Percentiles rank a stretch among this genome's conserved stretches.
Conservation (phyloP, 2,329 filamentous ascomycete genomes). For the Thermochaetoides dissita region DNA sequence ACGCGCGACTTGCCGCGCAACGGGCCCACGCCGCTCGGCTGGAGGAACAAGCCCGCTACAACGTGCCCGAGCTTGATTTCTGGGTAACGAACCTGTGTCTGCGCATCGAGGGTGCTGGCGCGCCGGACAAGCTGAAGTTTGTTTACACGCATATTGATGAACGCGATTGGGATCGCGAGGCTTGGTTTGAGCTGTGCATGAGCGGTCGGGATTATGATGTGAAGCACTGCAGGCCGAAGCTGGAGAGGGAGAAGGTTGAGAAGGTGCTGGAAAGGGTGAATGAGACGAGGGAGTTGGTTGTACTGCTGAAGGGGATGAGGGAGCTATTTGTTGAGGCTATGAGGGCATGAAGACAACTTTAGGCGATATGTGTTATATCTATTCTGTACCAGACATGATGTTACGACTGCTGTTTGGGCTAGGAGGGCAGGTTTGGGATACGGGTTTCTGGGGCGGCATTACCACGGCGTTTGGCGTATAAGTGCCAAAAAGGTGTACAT, state of each 20-base stretch:
- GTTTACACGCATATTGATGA: conserved; percentile 79
- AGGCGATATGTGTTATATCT: too few relatives aligned
- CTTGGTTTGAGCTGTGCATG: conserved; percentile 84
- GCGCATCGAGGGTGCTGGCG: conserved; percentile 76
- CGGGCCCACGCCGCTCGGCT: conserved; percentile 58
- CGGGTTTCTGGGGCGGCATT: too few relatives aligned
- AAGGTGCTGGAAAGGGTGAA: conserved; percentile 66
- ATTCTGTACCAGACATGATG: too few relatives aligned
- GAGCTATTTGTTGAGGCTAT: conserved; percentile 59
- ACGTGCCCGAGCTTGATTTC: conserved; percentile 85
- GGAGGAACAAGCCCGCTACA: conserved; percentile 73
- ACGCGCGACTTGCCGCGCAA: conserved; percentile 56
- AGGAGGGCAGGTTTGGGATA: too few relatives aligned
- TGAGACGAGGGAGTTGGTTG: conserved; percentile 59
- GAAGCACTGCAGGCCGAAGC: conserved; percentile 63
- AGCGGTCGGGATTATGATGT: conserved; percentile 74
- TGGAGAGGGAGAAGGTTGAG: conserved; percentile 66
- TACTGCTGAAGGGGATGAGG: conserved; percentile 69
- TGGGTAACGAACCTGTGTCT: conserved; percentile 88
- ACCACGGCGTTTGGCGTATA: too few relatives aligned
- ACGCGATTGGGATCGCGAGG: conserved; percentile 74
- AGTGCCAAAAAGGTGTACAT: too few relatives aligned
- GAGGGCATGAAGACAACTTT: conserved; percentile 28
- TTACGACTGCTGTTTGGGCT: too few relatives aligned
- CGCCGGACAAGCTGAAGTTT: conserved; percentile 77